Percentiles rank a stretch among this genome's conserved stretches.
These are phyloP conservation scores for Aspergillus nanangensis DNA, from an alignment of 495 filamentous ascomycete genomes.

Conservation along the genomic window DNA sequence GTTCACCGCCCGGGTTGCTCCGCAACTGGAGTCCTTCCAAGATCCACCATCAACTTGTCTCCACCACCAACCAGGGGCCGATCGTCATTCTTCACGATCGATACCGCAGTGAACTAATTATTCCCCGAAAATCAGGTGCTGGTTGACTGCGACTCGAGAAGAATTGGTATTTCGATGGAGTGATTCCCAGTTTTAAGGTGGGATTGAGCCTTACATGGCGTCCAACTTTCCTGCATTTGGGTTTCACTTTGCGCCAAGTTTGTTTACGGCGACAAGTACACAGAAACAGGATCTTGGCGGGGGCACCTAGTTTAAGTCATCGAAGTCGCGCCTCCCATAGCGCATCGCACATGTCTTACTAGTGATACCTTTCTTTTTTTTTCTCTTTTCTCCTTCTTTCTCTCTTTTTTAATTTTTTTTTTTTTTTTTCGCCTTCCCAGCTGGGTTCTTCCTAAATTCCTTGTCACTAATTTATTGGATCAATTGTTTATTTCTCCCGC, in stretches of 20 bases:
- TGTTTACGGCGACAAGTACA: not conserved
- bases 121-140: no score
- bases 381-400: slow-evolving; percentile 2
- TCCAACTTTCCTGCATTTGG: not conserved
- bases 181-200: no score
- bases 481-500: no score
- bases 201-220: no score
- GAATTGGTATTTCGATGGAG: no score
- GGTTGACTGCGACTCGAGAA: no score
- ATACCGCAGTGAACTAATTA: no score
- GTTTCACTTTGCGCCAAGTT: not conserved
- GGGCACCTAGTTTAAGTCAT: not conserved
- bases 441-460: slow-evolving; percentile 7
- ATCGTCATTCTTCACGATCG: not conserved
- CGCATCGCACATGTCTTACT: no score
- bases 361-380: no score
- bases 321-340: no score
- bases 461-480: no score
- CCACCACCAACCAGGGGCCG: not conserved
- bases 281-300: not conserved
- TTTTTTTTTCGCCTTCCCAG: not conserved
- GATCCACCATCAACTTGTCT: not conserved
- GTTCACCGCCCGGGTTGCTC: not conserved
- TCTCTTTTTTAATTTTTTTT: no score
- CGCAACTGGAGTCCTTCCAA: not conserved